Evolutionary conservation across 129 eudicot species (phyloP).

Genomic region (Artemisia annua): DNA sequence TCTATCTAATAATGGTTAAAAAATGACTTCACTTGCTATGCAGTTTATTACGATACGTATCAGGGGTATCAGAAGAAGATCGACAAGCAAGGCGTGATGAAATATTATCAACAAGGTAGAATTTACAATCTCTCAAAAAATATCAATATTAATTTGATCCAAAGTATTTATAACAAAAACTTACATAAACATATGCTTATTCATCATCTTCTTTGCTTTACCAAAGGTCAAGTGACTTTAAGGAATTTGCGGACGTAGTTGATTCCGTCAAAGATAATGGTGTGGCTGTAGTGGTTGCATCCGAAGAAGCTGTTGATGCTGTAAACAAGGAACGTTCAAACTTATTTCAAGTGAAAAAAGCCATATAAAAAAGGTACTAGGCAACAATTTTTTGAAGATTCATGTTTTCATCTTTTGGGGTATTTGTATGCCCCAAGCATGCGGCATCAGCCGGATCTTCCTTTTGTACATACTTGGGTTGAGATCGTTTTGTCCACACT

Average conservation of each 20-base stretch:
- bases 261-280: conserved; percentile 84
- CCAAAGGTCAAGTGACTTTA: conserved; percentile 76
- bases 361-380: conserved; percentile 38
- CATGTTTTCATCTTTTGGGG: conserved; percentile 9
- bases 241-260: conserved; percentile 76
- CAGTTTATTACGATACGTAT: conserved; percentile 81
- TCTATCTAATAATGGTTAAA: not conserved
- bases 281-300: conserved; percentile 92
- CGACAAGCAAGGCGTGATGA: conserved; percentile 88
- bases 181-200: not conserved
- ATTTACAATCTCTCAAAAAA: not conserved
- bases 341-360: conserved; percentile 85
- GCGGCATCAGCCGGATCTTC: conserved; percentile 9
- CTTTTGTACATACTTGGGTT: conserved; percentile 25
- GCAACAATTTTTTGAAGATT: conserved; percentile 18
- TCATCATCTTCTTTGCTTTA: not conserved
- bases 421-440: conserved; percentile 7
- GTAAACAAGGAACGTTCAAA: conserved; percentile 67
- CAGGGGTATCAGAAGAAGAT: conserved; percentile 91
- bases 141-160: not conserved
- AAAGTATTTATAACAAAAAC: not conserved
- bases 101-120: conserved; percentile 88
- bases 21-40: not conserved
- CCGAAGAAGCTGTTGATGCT: conserved; percentile 82
- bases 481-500: conserved; percentile 9